Base-by-base conservation (phyloP, 176 grass and related monocot genomes). In the Juncus effusus region DNA sequence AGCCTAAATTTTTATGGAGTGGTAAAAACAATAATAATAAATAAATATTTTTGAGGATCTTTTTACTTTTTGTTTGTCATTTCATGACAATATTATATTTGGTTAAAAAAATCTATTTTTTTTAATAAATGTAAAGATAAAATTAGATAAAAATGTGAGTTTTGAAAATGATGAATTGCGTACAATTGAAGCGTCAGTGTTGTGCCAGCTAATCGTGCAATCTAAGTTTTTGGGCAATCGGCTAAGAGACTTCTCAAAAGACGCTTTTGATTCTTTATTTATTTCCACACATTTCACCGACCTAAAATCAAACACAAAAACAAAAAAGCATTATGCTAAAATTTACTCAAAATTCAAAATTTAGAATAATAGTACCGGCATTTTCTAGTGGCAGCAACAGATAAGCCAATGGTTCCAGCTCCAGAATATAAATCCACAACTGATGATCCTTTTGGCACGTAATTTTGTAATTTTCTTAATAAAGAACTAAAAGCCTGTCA, bases 261-360 rank as follows among this genome's bases (percentile, higher is more conserved):
- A 96, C 60, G 81, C 38, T 72, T 96, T 89, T 2, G 85, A 91
- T 63, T 91, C 82, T 74, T 96, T 91, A 76, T 96, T 96, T 59
- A 96, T 91, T 61, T 96, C 93, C 79, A 96, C 85, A 82, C 93
- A 96, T 89, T 84, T 96, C 67, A 91, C 82, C 61, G 93, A 96
- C 70, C 93, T 96, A 83, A 10, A 79, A 81, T 28, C 38, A 81
- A 6, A 73, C 64, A 56, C 14, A 56, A 12, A 14, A 15, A 69
- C 4, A 55, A 56, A 69, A 57, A 10, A 71, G 40, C 11, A 47
- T 47, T 47, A 47, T 47, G 44, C 6, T 47, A 56, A 16, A 55
- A 55, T 56, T 36, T 54, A 56, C 49, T 7, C 54, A 54, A 40
- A 5, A 38, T 52, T 38, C 50, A 56, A 56, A 56, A 40, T 54